phyloP scores from a whole-genome alignment of 139 green algal genomes.

The Pseudopediastrum boryanum region DNA sequence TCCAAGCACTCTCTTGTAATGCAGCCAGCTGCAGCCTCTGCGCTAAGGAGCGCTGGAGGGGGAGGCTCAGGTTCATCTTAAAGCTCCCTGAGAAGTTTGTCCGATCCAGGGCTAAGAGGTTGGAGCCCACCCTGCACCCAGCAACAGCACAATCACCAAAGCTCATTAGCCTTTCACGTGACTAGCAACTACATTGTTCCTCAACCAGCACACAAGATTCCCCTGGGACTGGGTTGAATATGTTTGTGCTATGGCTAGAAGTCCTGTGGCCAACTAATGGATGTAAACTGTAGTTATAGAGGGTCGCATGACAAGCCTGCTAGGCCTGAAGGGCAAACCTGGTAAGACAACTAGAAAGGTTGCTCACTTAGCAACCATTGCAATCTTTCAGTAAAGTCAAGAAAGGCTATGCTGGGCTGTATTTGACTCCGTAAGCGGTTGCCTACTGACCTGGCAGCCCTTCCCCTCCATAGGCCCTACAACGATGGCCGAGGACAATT shows the following conservation, averaged over 20 bases:
- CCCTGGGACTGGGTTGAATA: too few relatives aligned
- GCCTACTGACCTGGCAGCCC: too few relatives aligned
- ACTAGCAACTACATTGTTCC: neutral
- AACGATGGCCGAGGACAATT: too few relatives aligned
- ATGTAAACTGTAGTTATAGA: neutral
- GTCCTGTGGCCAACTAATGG: neutral
- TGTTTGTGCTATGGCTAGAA: too few relatives aligned
- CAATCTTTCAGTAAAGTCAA: too few relatives aligned
- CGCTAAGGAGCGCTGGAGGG: conserved; percentile 12
- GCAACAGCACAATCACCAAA: neutral
- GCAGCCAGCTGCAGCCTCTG: conserved; percentile 28
- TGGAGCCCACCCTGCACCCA: conserved; percentile 8
- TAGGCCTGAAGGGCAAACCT: too few relatives aligned
- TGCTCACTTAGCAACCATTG: too few relatives aligned
- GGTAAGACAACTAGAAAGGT: too few relatives aligned
- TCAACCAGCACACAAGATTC: neutral
- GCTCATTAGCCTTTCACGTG: neutral
- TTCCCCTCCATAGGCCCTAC: too few relatives aligned
- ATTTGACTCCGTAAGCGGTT: too few relatives aligned
- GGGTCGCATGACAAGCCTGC: too few relatives aligned
- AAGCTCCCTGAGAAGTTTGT: conserved; percentile 28
- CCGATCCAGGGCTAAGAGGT: conserved; percentile 16
- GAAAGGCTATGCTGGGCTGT: too few relatives aligned
- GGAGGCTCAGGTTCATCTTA: conserved; percentile 19
- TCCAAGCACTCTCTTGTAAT: conserved; percentile 22